These are phyloP conservation scores for Davidsoniella virescens DNA, from an alignment of 2,329 filamentous ascomycete genomes.

Conservation along the genomic window DNA sequence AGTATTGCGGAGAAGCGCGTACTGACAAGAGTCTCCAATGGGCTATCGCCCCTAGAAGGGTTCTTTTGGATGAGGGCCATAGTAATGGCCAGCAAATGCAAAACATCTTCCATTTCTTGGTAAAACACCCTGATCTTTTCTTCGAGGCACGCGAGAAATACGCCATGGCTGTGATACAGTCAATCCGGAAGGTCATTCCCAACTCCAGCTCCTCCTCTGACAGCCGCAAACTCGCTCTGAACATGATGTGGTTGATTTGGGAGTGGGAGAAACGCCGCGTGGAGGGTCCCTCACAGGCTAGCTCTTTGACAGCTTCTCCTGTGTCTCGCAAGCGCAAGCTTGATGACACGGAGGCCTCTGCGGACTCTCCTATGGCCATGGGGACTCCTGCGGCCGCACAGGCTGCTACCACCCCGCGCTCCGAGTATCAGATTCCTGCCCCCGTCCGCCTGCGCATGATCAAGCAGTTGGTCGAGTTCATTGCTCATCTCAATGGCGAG, in stretches of 20 bases:
- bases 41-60: constrained; percentile 79
- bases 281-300: constrained; percentile 31
- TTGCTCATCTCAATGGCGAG: constrained; percentile 65
- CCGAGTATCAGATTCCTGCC: constrained; percentile 52
- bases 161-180: constrained; percentile 71
- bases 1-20: constrained; percentile 52
- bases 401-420: constrained; percentile 19
- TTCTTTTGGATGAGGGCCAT: constrained; percentile 82
- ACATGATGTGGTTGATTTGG: constrained; percentile 81
- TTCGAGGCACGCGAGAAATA: constrained; percentile 92
- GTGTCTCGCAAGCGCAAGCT: constrained; percentile 59
- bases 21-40: constrained; percentile 67
- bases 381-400: not conserved
- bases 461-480: constrained; percentile 92
- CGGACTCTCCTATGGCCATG: constrained; percentile 2
- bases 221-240: constrained; percentile 77
- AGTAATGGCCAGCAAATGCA: constrained; percentile 82
- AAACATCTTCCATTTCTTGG: constrained; percentile 93
- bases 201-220: constrained; percentile 77
- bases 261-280: constrained; percentile 80
- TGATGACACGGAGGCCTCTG: constrained; percentile 34
- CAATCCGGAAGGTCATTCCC: constrained; percentile 71
- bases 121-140: constrained; percentile 81
- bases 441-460: constrained; percentile 63
- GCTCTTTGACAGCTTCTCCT: constrained; percentile 36